Base-by-base conservation (phyloP, 768 basidiomycete genomes). In the Pleurotus citrinopileatus region DNA sequence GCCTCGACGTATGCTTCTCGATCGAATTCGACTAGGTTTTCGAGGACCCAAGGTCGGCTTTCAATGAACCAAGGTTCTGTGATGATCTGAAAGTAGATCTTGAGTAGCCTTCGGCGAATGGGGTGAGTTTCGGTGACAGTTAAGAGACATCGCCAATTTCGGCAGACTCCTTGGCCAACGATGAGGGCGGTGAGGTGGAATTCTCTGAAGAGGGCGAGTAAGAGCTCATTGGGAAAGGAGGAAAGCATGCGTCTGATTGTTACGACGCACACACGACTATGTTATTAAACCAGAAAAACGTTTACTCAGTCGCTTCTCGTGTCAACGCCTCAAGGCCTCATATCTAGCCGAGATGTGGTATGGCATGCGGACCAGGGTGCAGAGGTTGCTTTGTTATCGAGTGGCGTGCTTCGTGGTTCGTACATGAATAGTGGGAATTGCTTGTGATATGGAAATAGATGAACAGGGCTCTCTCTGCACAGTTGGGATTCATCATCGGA, bases 171-270 rank as follows among this genome's bases (percentile, higher is more conserved):
- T 10, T 43, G 45, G 3, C 58, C 58, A 5, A 60, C 58, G 51
- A 65, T 60, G 28, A 66, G 58, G 3, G 59, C 36, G 25, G 60
- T 55, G 2, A 66, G 58, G 1, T 60, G 59, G 10, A 62, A 56
- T 17, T 57, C 53, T 25, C 59, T 54, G 55, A 63, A 63, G n/a
- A 65, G 54, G 38, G 52, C 51, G 58, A 62, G 60, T 13, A 65
- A 42, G 20, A 65, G 42, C 38, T 65, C 56, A 47, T 45, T 44
- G 10, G 38, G 38, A 7, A 40, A 2, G 17, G 38, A n/a, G 2
- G 38, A 15, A 7, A 40, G 7, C 38, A 40, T 19, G 38, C 7
- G 6, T 32, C 29, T 13, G 29, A 13, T 32, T 32, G n/a, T n/a
- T n/a, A n/a, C n/a, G n/a, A n/a, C n/a, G n/a, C n/a, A n/a, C 29